Evolutionary conservation across 2,329 filamentous ascomycete genomes (phyloP), one percentile per base, ranked within the genome.

Genomic region (Xylariaceae sp.): DNA sequence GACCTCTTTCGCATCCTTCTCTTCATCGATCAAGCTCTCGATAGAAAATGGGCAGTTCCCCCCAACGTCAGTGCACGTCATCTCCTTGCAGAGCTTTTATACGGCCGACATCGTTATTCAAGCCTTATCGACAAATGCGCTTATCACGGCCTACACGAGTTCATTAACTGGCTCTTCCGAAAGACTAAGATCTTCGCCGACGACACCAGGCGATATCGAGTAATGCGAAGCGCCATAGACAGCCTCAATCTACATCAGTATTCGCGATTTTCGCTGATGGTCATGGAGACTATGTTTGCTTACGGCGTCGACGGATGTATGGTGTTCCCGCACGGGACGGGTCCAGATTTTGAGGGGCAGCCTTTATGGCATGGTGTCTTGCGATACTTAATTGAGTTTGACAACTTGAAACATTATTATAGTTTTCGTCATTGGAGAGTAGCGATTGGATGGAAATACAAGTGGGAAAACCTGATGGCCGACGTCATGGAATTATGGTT

Each of bases 81-180:
- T n/a, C n/a, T n/a, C n/a, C n/a, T n/a, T n/a, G n/a, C n/a, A n/a
- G n/a, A n/a, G n/a, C n/a, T n/a, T n/a, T n/a, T n/a, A n/a, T n/a
- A n/a, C n/a, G n/a, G n/a, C n/a, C n/a, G n/a, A n/a, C n/a, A n/a
- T n/a, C n/a, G n/a, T n/a, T n/a, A n/a, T n/a, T n/a, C n/a, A n/a
- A n/a, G n/a, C n/a, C n/a, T 40, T 30, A 8, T 32, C 10, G 27
- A 6, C 2, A n/a, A 1, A 0, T 32, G 41, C 16, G 41, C 27
- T 15, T n/a, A 2, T n/a, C 3, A 0, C 2, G 41, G 41, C 27
- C 18, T 44, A 24, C 18, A 33, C 18, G 41, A 33, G 27, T 44
- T 44, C 18, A 44, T 44, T 33, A 29, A 15, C 13, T 44, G 41
- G 41, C 41, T 44, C 26, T 23, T 44, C 27, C 41, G 18, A 5